Percentiles rank a stretch among this genome's conserved stretches.
Evolutionary conservation across 768 basidiomycete genomes (phyloP).

Genomic region (Sutorius australiensis): DNA sequence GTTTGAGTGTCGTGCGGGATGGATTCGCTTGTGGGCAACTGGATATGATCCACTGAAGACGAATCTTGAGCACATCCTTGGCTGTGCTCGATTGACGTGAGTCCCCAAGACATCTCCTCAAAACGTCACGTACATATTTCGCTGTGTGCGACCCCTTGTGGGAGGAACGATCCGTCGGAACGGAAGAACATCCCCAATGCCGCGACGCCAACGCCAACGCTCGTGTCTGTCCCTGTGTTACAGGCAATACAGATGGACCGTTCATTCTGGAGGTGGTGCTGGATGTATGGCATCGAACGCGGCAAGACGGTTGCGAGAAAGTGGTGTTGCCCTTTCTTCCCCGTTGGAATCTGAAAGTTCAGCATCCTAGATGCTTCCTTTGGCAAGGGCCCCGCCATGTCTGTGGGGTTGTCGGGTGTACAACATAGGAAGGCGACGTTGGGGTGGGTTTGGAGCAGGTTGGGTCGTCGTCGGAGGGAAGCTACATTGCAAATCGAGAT

Average conservation of each 20-base stretch:
- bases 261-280: conserved; percentile 34
- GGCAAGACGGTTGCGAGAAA: conserved; percentile 52
- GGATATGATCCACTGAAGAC: conserved; percentile 85
- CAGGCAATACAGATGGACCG: conserved; percentile 48
- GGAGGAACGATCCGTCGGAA: conserved; percentile 40
- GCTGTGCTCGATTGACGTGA: conserved; percentile 19
- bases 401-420: neutral
- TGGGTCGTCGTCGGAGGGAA: conserved; percentile 19
- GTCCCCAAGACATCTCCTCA: neutral
- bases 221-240: conserved; percentile 55
- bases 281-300: conserved; percentile 44
- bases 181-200: conserved; percentile 58
- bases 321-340: conserved; percentile 52
- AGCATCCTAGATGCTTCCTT: conserved; percentile 7
- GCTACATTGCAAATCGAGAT: conserved; percentile 39
- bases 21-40: conserved; percentile 78
- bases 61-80: conserved; percentile 64
- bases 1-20: conserved; percentile 73
- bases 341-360: conserved; percentile 31
- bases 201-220: conserved; percentile 60
- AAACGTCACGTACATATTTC: conserved; percentile 21
- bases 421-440: conserved; percentile 19
- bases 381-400: neutral
- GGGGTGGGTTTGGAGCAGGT: neutral
- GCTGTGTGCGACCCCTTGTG: conserved; percentile 2